phyloP scores from a whole-genome alignment of 108 stramenopile species.

The Epithemia pelagica region DNA sequence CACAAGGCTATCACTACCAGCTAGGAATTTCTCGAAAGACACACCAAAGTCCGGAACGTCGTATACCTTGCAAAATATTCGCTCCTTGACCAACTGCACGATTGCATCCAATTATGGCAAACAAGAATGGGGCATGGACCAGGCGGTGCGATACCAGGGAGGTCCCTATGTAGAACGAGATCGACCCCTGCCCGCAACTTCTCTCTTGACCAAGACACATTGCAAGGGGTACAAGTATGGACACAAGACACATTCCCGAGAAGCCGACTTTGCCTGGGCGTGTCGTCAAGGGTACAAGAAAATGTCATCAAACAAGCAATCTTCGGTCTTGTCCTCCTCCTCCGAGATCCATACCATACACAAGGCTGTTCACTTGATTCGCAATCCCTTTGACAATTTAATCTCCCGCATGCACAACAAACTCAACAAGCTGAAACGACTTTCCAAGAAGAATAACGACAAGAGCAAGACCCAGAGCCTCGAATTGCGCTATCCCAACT shows the following conservation, averaged over 20 bases:
- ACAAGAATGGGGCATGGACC: background rate
- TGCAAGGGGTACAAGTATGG: constrained; percentile 42
- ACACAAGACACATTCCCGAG: background rate
- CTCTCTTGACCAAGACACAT: constrained; percentile 74
- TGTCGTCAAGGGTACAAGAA: constrained; percentile 13
- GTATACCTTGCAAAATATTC: constrained; percentile 30
- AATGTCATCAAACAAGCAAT: constrained; percentile 18
- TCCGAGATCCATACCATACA: constrained; percentile 27
- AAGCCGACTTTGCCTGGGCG: constrained; percentile 17
- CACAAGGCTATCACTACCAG: constrained; percentile 23
- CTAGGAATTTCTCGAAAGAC: background rate
- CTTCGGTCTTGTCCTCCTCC: constrained; percentile 3
- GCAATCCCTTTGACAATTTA: constrained; percentile 55
- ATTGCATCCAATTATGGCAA: constrained; percentile 3
- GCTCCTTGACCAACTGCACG: background rate
- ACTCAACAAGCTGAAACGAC: background rate
- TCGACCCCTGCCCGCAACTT: constrained; percentile 5
- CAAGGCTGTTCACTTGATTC: constrained; percentile 43
- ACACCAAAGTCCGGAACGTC: constrained; percentile 68
- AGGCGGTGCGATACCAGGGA: background rate
- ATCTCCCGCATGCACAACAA: constrained; percentile 46
- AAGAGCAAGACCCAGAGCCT: background rate
- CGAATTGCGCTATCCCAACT: constrained; percentile 14
- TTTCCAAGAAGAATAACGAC: constrained; percentile 4
- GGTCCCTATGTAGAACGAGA: constrained; percentile 1